A percentile compares a stretch with the other conserved stretches of the same genome.
Evolutionary conservation across 345 rosid genomes (phyloP).

Genomic region (Lumnitzera littorea): DNA sequence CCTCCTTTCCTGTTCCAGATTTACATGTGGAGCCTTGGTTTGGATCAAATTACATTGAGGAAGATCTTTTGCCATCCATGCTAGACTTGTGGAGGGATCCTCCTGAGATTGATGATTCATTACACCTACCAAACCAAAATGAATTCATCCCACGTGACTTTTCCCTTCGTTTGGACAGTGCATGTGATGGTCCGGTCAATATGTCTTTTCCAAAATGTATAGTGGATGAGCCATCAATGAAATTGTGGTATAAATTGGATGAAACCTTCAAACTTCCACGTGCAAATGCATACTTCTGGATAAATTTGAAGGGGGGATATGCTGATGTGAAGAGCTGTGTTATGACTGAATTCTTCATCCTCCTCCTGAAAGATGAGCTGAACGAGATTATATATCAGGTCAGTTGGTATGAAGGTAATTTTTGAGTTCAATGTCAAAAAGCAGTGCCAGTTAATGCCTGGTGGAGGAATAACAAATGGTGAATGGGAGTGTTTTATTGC

Average conservation of each 20-base stretch:
- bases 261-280: conserved; percentile 78
- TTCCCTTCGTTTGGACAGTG: conserved; percentile 46
- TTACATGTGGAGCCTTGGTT: conserved; percentile 81
- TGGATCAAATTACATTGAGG: conserved; percentile 63
- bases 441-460: too few relatives aligned
- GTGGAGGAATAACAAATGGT: too few relatives aligned
- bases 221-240: conserved; percentile 69
- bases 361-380: conserved; percentile 87
- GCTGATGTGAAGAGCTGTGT: conserved; percentile 55
- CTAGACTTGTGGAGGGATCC: conserved; percentile 79
- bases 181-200: conserved; percentile 17
- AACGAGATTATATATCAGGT: conserved; percentile 94
- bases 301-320: conserved; percentile 80
- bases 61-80: conserved; percentile 55
- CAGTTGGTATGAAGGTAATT: conserved; percentile 2
- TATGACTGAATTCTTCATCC: conserved; percentile 72
- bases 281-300: conserved; percentile 73
- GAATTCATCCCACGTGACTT: conserved; percentile 85
- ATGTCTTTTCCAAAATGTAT: conserved; percentile 54
- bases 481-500: too few relatives aligned
- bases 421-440: too few relatives aligned
- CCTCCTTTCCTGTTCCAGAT: conserved; percentile 35
- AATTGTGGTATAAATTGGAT: conserved; percentile 96
- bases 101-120: conserved; percentile 49
- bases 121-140: conserved; percentile 76